Base-by-base conservation (phyloP, 371 early-diverging fungal genomes). In the Mucor irregularis region DNA sequence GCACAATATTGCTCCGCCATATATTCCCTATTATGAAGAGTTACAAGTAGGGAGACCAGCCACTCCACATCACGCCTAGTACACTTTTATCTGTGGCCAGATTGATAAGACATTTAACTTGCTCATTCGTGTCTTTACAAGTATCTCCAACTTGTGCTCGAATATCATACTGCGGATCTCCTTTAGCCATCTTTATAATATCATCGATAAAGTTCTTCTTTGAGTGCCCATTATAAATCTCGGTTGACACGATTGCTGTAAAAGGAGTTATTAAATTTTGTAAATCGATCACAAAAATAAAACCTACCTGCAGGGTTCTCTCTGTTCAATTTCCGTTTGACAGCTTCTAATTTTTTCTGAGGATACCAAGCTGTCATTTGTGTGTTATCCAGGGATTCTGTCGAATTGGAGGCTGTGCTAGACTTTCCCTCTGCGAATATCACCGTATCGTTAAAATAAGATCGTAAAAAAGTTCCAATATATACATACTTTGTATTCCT, bases 41-140 rank as follows among this genome's bases (percentile, higher is more conserved):
- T 45, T 76, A 81, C 21, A 80, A 58, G 58, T 71, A 86, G 0
- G 90, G 69, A 34, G 71, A 71, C 92, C 92, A 92, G 5, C 92
- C 92, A 16, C 74, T 53, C 83, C 84, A 90, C 24, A 74, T 72
- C 11, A 88, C 66, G 14, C 86, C 90, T 2, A 90, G 73, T 1
- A 87, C 75, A 53, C 79, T 77, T 3, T 80, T 75, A 45, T 92
- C 92, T 5, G 88, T 87, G 0, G 91, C 91, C 53, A 87, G 73
- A 57, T 90, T 86, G 21, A 90, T 74, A 19, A 90, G 53, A 48
- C 87, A 88, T 24, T 84, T 73, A 0, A 92, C 83, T 66, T 90
- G 91, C 29, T 82, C 86, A 30, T 69, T 67, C 1, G 84, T 81
- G n/a, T 59, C 64, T 14, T 48, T 16, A 50, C 87, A 86, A 3